These are phyloP conservation scores for Fusarium avenaceum DNA, from an alignment of 2,329 filamentous ascomycete genomes.

Conservation along the genomic window DNA sequence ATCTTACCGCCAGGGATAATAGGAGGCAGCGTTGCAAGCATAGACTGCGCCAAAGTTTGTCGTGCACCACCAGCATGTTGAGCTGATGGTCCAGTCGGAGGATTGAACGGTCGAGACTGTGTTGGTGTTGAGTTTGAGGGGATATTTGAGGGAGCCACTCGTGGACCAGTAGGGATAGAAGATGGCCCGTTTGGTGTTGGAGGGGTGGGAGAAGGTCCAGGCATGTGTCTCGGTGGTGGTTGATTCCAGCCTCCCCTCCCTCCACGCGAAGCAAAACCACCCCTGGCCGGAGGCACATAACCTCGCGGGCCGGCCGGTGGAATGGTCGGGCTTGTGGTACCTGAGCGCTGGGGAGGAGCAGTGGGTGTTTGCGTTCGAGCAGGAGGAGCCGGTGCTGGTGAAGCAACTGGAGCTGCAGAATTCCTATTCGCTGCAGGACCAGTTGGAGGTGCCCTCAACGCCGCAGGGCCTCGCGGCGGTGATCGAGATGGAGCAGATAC, in stretches of 20 bases:
- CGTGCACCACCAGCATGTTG: constrained; percentile 55
- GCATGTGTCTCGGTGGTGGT: constrained; percentile 52
- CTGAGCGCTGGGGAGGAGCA: constrained; percentile 54
- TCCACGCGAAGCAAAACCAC: constrained; percentile 61
- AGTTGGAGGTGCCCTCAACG: constrained; percentile 65
- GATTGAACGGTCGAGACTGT: constrained; percentile 66
- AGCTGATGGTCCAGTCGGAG: constrained; percentile 68
- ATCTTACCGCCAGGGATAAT: constrained; percentile 68
- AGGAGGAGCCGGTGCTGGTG: constrained; percentile 52
- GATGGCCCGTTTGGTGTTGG: constrained; percentile 57
- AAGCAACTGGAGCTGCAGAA: constrained; percentile 55
- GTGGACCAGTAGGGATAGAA: constrained; percentile 64
- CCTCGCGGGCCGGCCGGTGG: constrained; percentile 69
- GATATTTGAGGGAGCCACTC: constrained; percentile 53
- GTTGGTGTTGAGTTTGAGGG: constrained; percentile 57
- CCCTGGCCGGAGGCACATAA: constrained; percentile 62
- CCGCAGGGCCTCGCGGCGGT: constrained; percentile 69
- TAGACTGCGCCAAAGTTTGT: constrained; percentile 65
- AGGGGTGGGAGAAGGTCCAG: constrained; percentile 56
- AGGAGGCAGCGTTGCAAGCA: constrained; percentile 65
- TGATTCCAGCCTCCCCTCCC: constrained; percentile 62
- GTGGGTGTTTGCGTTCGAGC: constrained; percentile 54
- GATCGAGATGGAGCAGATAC: constrained; percentile 55
- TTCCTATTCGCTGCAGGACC: constrained; percentile 57
- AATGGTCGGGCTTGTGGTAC: constrained; percentile 61